Base-by-base conservation (phyloP, 192 early-diverging fungal species). In the Anaeromyces robustus region DNA sequence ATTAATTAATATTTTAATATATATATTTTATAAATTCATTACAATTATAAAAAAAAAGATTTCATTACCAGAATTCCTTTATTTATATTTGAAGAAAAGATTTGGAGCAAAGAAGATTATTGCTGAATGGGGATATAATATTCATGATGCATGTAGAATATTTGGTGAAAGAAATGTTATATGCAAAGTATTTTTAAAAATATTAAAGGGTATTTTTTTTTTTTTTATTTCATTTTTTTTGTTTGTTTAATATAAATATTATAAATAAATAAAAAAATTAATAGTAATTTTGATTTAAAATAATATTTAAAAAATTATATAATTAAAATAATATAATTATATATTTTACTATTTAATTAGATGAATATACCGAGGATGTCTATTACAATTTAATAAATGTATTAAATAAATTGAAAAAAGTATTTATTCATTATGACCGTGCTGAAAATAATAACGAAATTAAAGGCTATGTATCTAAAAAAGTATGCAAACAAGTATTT, bases 71-170 rank as follows among this genome's bases (percentile, higher is more conserved):
- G 89, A 91, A 19, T 91, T 90, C 79, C 39, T 90, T 0, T 89
- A 86, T 79, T 59, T 86, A 77, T 91, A 87, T 77, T 82, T 91
- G 30, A 90, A 90, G 34, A 90, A 90, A 77, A 81, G 87, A n/a
- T 91, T 91, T 83, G 87, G 88, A 0, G 79, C 85, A 26, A 88
- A 91, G 77, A 87, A 87, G 17, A 81, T 82, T 26, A 81, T 91
- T 17, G 86, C 86, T n/a, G 90, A 91, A 78, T 91, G 91, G 91
- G 89, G 87, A 18, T 89, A 88, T 79, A 91, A 91, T 79, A 78
- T 91, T 52, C 81, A 81, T 52, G 84, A 87, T 26, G 86, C 86
- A 12, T 81, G 79, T 22, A 84, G 82, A 77, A 84, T 83, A 78
- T 80, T 86, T 79, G 77, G 79, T 77, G 80, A 81, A 39, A 79